phyloP scores from a whole-genome alignment of 1,139 yeast genomes.

The Arxiozyma slooffiae region DNA sequence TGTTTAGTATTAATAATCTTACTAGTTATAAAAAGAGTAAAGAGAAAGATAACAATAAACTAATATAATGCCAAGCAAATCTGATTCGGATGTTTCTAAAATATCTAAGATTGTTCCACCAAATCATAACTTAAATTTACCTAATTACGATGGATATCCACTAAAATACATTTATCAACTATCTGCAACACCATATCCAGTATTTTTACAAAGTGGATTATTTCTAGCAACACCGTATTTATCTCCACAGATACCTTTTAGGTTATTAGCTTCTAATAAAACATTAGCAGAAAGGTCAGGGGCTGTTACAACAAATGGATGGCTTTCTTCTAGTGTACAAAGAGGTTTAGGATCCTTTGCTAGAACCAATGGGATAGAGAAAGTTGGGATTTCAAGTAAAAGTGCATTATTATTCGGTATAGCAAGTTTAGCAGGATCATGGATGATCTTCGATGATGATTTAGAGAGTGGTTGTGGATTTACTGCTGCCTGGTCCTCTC shows the following conservation, averaged over 20 bases:
- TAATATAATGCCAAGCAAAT: background rate
- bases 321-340: background rate
- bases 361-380: background rate
- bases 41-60: too few relatives aligned
- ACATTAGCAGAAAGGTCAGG: background rate
- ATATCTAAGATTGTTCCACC: background rate
- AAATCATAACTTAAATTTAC: background rate
- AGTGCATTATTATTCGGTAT: constrained; percentile 44
- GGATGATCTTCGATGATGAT: constrained; percentile 74
- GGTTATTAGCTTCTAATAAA: background rate
- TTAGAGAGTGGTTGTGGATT: constrained; percentile 80
- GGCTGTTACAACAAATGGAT: background rate
- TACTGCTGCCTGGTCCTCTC: constrained; percentile 73
- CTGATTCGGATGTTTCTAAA: background rate
- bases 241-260: background rate
- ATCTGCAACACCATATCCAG: constrained; percentile 5
- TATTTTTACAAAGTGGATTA: background rate
- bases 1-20: background rate
- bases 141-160: background rate
- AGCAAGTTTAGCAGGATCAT: constrained; percentile 69
- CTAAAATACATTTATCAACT: constrained; percentile 2
- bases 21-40: background rate
- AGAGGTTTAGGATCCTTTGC: constrained; percentile 2
- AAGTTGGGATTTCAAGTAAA: constrained; percentile 1
- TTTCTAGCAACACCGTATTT: background rate